Percentiles rank a stretch among this genome's conserved stretches.
Evolutionary conservation across 2,329 filamentous ascomycete genomes (phyloP).

Genomic region (Ophiosphaerella narmari): DNA sequence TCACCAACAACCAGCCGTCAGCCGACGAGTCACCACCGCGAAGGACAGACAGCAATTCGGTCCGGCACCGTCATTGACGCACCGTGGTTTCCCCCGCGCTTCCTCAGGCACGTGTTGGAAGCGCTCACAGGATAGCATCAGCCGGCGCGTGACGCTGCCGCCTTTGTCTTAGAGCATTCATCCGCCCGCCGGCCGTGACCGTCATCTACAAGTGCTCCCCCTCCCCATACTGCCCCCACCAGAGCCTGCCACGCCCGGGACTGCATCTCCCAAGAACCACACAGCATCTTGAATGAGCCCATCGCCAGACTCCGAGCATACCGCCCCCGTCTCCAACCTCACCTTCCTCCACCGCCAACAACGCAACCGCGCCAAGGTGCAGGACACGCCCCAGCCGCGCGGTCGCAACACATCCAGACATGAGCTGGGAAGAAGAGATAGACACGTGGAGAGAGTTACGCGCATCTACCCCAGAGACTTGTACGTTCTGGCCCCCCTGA

Average conservation of each 20-base stretch:
- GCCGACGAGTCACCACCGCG: constrained; percentile 2
- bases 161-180: constrained; percentile 21
- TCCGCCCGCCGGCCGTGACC: constrained; percentile 10
- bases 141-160: constrained; percentile 32
- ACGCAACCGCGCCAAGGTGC: constrained; percentile 38
- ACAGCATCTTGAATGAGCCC: constrained; percentile 46
- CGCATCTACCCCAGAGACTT: constrained; percentile 48
- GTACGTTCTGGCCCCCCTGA: constrained; percentile 30
- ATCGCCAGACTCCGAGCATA: constrained; percentile 41
- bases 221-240: constrained; percentile 13
- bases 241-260: constrained; percentile 12
- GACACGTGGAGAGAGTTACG: constrained; percentile 43
- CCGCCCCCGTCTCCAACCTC: constrained; percentile 41
- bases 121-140: constrained; percentile 1
- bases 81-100: background rate
- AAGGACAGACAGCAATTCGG: constrained; percentile 14
- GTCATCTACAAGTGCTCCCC: constrained; percentile 13
- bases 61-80: constrained; percentile 17
- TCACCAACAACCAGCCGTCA: constrained; percentile 10
- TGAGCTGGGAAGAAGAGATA: constrained; percentile 50
- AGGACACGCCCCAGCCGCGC: constrained; percentile 42
- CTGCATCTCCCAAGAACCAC: constrained; percentile 6
- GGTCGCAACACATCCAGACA: constrained; percentile 45
- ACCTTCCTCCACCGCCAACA: constrained; percentile 44
- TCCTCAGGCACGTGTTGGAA: constrained; percentile 21